A percentile compares a stretch with the other conserved stretches of the same genome.
These are phyloP conservation scores for Hemerocallis citrina DNA, from an alignment of 106 monocot genomes.

Conservation along the genomic window DNA sequence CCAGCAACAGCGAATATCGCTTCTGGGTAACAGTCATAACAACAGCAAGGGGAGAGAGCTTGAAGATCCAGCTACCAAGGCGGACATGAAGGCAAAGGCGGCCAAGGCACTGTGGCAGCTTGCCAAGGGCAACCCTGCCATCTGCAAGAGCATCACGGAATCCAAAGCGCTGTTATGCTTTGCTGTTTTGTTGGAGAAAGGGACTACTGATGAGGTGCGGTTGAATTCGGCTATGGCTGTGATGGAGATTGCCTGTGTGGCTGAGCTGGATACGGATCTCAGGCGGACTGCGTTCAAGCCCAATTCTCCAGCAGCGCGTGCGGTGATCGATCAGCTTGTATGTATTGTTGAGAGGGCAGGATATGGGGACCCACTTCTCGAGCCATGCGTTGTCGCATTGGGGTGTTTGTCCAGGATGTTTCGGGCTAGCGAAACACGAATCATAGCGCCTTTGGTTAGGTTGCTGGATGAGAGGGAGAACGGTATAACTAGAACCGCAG, in stretches of 20 bases:
- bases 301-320: slow-evolving; percentile 63
- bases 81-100: slow-evolving; percentile 43
- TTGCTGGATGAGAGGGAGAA: slow-evolving; percentile 64
- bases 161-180: slow-evolving; percentile 85
- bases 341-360: slow-evolving; percentile 59
- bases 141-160: slow-evolving; percentile 89
- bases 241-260: slow-evolving; percentile 67
- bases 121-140: slow-evolving; percentile 44
- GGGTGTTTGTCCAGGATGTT: slow-evolving; percentile 79
- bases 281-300: slow-evolving; percentile 78
- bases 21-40: too few species aligned
- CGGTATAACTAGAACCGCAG: slow-evolving; percentile 33
- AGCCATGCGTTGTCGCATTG: slow-evolving; percentile 52
- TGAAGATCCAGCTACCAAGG: slow-evolving; percentile 62
- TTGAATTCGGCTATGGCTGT: slow-evolving; percentile 75
- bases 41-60: slow-evolving; percentile 40
- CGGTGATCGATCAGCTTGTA: slow-evolving; percentile 73
- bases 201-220: slow-evolving; percentile 41
- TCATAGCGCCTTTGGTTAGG: slow-evolving; percentile 60
- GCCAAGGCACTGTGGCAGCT: slow-evolving; percentile 56
- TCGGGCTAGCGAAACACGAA: slow-evolving; percentile 69
- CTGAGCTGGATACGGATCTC: slow-evolving; percentile 59
- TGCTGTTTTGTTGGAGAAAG: slow-evolving; percentile 74
- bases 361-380: slow-evolving; percentile 41
- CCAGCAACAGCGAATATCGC: not conserved